Conservation (phyloP, 768 basidiomycete genomes). For the Austroboletus eburneus region DNA sequence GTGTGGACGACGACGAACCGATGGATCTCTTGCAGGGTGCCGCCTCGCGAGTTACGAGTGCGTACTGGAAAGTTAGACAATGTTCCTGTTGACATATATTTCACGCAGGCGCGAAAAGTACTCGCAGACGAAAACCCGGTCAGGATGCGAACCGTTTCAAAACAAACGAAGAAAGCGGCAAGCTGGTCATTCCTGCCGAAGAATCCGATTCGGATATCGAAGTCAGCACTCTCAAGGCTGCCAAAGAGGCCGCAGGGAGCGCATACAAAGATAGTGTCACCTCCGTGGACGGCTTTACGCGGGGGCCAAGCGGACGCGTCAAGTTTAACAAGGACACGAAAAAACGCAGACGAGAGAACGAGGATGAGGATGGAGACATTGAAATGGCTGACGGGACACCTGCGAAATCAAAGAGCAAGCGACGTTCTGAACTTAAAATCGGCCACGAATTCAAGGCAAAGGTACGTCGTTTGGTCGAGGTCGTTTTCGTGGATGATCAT, state of each 20-base stretch:
- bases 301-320: conserved; percentile 77
- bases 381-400: conserved; percentile 72
- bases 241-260: conserved; percentile 57
- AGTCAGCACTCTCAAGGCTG: conserved; percentile 36
- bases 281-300: conserved; percentile 86
- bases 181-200: conserved; percentile 69
- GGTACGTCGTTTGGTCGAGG: conserved; percentile 43
- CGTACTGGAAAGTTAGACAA: conserved; percentile 22
- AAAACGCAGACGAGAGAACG: conserved; percentile 74
- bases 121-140: conserved; percentile 70
- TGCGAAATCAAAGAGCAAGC: conserved; percentile 40
- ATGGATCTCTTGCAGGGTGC: conserved; percentile 91
- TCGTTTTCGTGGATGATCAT: conserved; percentile 1
- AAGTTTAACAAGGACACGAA: conserved; percentile 98
- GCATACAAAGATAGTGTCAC: conserved; percentile 83
- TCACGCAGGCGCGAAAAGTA: conserved; percentile 39
- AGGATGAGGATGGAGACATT: conserved; percentile 56
- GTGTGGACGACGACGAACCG: conserved; percentile 87
- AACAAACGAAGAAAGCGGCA: conserved; percentile 77
- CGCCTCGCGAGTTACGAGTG: conserved; percentile 65
- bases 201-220: conserved; percentile 45
- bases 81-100: conserved; percentile 3
- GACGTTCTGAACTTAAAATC: conserved; percentile 51
- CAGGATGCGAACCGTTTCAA: conserved; percentile 86
- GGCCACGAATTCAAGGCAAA: conserved; percentile 96